A percentile compares a stretch with the other conserved stretches of the same genome.
Conservation (phyloP, 768 basidiomycete genomes). For the Lactifluus hygrophoroides region DNA sequence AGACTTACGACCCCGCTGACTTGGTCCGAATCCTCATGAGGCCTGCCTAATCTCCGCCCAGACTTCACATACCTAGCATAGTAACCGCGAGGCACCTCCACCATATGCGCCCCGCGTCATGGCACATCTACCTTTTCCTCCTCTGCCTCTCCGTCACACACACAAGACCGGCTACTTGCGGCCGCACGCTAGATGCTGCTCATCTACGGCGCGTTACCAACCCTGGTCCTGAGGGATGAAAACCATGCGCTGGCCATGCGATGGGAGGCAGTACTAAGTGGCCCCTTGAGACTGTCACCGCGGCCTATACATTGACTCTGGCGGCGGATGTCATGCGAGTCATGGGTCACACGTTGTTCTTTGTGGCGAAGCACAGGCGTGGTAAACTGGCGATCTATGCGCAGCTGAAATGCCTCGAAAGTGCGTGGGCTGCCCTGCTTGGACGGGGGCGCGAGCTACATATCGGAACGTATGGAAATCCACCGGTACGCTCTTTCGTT, state of each 20-base stretch:
- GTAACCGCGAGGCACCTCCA: conserved; percentile 30
- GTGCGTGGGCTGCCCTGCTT: conserved; percentile 71
- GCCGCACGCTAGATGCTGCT: too few relatives aligned
- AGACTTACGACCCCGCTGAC: conserved; percentile 43
- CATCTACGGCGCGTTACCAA: too few relatives aligned
- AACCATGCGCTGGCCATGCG: too few relatives aligned
- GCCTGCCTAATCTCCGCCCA: conserved; percentile 39
- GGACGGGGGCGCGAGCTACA: conserved; percentile 67
- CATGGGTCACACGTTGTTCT: conserved; percentile 68
- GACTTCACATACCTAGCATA: conserved; percentile 35
- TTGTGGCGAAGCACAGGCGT: conserved; percentile 79
- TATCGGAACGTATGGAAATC: conserved; percentile 62
- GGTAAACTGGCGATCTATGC: conserved; percentile 90
- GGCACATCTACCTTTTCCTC: conserved; percentile 68
- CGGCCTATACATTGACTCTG: conserved; percentile 69
- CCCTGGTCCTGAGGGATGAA: too few relatives aligned
- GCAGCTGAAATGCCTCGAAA: conserved; percentile 83
- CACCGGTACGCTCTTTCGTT: conserved; percentile 38
- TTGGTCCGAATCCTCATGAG: conserved; percentile 50
- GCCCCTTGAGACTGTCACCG: too few relatives aligned
- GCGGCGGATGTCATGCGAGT: conserved; percentile 62
- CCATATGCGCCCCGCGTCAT: conserved; percentile 55
- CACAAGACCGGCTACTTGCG: too few relatives aligned
- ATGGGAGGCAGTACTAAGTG: too few relatives aligned
- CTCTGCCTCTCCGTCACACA: too few relatives aligned